Evolutionary conservation across 1,139 yeast species (phyloP).

Genomic region (Sugiyamaella novakii): DNA sequence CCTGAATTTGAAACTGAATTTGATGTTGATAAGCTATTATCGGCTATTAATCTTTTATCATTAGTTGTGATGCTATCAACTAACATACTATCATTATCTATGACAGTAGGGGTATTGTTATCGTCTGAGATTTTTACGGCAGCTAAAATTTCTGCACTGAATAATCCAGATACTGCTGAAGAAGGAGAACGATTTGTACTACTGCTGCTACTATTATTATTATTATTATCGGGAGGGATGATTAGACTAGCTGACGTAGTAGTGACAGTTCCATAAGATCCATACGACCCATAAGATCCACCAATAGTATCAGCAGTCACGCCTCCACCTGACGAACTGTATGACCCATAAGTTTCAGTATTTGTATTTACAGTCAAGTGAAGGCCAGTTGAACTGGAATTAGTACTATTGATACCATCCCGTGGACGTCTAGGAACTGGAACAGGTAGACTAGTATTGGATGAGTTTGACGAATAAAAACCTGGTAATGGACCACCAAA

Average conservation of each 20-base stretch:
- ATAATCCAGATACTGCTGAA: conserved; percentile 35
- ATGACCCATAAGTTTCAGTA: conserved; percentile 12
- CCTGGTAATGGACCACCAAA: conserved; percentile 10
- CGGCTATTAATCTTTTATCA: conserved; percentile 14
- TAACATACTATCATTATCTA: conserved; percentile 6
- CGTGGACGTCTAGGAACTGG: conserved; percentile 6
- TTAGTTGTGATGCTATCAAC: conserved; percentile 13
- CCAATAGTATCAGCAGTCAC: conserved; percentile 2
- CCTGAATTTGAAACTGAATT: conserved; percentile 8
- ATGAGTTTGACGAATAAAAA: background rate
- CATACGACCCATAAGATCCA: conserved; percentile 9
- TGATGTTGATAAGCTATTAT: conserved; percentile 15
- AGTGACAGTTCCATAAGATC: conserved; percentile 3
- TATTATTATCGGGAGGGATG: conserved; percentile 1
- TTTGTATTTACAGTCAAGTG: conserved; percentile 14
- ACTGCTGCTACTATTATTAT: background rate
- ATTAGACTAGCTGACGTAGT: background rate
- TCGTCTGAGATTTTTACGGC: conserved; percentile 37
- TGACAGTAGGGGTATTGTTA: conserved; percentile 11
- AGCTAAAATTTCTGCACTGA: conserved; percentile 45
- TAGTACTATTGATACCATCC: background rate
- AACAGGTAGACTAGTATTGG: conserved; percentile 4
- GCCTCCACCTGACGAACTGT: background rate
- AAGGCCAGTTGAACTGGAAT: conserved; percentile 11
- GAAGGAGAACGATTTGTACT: conserved; percentile 24